Evolutionary conservation across 164 flowering plant species (phyloP), one percentile per base, ranked within the genome.

Genomic region (Warburgia ugandensis): DNA sequence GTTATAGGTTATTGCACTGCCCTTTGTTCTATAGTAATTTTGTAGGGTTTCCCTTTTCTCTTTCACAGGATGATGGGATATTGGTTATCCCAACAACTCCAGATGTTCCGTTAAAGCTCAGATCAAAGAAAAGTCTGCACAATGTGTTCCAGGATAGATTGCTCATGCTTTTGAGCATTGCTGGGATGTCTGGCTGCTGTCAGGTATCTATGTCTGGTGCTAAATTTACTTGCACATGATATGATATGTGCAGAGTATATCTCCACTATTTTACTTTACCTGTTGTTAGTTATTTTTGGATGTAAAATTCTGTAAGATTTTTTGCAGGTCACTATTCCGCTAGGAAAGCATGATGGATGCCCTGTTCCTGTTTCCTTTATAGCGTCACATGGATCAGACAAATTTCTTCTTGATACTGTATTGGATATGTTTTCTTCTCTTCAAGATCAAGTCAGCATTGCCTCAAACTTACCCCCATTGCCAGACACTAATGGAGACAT

Each of bases 171-270:
- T 55, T 73, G 36, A 79, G 98, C 77, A 77, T 92, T 50, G 80
- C 86, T 14, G 78, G 78, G 65, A 81, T 88, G 86, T 83, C 98
- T 54, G 96, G 98, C 4, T 84, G 98, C 66, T 91, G 98, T 71
- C 90, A 91, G 94, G 97, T 87, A 67, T 39, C n/a, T 39, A 42
- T 10, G 3, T 45, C 14, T 45, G 12, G 9, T 27, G 5, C 17
- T 37, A 36, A 36, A 36, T 17, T n/a, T n/a, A 36, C 3, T 37
- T 16, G 41, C 16, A 13, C 16, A 4, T 45, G 25, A 2, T 13
- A 3, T 26, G 6, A 22, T 45, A 25, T 45, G 5, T 9, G 9
- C 16, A 12, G 13, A 1, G 6, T 11, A 26, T 9, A 10, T 8
- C 2, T 3, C 16, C 16, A 3, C n/a, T 26, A 11, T 12, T 45